Percentiles rank a stretch among this genome's conserved stretches.
These are phyloP conservation scores for Hibiscus tridactylites DNA, from an alignment of 345 rosid genomes.

Conservation along the genomic window DNA sequence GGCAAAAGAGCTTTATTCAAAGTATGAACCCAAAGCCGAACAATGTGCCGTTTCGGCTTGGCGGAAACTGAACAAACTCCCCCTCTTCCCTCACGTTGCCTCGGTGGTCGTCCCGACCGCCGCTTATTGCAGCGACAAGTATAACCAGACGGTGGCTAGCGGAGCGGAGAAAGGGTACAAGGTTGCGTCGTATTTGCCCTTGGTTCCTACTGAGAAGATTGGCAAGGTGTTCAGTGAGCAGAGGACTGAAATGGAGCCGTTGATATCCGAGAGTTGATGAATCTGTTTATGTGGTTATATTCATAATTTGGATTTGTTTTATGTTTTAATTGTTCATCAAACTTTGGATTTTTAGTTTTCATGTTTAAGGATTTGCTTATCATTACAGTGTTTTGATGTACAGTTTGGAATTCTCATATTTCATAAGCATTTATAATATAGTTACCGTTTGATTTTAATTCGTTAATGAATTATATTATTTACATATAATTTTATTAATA, in stretches of 20 bases:
- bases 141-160: conserved; percentile 58
- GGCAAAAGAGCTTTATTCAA: conserved; percentile 13
- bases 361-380: too few species aligned
- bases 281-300: too few species aligned
- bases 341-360: too few species aligned
- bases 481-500: too few species aligned
- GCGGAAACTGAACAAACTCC: conserved; percentile 71
- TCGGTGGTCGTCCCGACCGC: conserved; percentile 74
- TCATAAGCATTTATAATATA: too few species aligned
- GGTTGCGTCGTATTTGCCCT: conserved; percentile 64
- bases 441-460: too few species aligned
- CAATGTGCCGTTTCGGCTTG: conserved; percentile 70
- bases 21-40: conserved; percentile 55
- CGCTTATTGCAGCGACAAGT: conserved; percentile 66
- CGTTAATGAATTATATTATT: too few species aligned
- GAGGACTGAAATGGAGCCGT: conserved; percentile 22
- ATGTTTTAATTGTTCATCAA: too few species aligned
- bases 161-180: conserved; percentile 76
- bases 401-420: too few species aligned
- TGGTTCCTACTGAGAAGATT: conserved; percentile 81
- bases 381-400: too few species aligned
- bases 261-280: conserved; percentile 24
- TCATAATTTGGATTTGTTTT: not conserved
- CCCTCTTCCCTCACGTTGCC: conserved; percentile 70
- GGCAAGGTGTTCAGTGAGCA: conserved; percentile 51